A percentile compares a stretch with the other conserved stretches of the same genome.
Evolutionary conservation across 129 eudicot species (phyloP).

Genomic region (Kitagawia praeruptora): DNA sequence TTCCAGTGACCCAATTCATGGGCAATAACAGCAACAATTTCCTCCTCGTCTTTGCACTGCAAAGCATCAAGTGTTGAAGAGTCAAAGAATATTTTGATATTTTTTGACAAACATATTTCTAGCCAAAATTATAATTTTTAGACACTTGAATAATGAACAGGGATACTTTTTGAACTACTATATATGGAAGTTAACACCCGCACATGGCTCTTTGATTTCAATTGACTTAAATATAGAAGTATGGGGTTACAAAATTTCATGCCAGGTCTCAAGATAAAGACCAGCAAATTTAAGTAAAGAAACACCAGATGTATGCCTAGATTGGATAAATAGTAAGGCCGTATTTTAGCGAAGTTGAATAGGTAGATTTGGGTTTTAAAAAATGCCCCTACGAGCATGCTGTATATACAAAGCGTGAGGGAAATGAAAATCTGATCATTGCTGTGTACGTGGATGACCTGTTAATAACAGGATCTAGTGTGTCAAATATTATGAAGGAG

Average conservation of each 20-base stretch:
- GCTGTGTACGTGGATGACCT: no score
- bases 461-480: no score
- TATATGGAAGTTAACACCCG: background rate
- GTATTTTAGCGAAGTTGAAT: background rate
- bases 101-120: background rate
- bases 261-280: background rate
- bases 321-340: background rate
- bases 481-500: no score
- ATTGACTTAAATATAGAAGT: background rate
- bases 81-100: background rate
- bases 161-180: background rate
- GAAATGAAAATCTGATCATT: no score
- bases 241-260: background rate
- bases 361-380: no score
- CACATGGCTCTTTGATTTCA: background rate
- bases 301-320: background rate
- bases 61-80: slow-evolving; percentile 9
- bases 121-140: background rate
- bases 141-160: background rate
- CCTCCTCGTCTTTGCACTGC: slow-evolving; percentile 94
- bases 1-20: slow-evolving; percentile 99
- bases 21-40: slow-evolving; percentile 98
- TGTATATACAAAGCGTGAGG: no score
- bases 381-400: no score
- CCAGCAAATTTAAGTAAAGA: background rate